Evolutionary conservation across 2,329 filamentous ascomycete genomes (phyloP), one percentile per base, ranked within the genome.

Genomic region (Lachnellula suecica): DNA sequence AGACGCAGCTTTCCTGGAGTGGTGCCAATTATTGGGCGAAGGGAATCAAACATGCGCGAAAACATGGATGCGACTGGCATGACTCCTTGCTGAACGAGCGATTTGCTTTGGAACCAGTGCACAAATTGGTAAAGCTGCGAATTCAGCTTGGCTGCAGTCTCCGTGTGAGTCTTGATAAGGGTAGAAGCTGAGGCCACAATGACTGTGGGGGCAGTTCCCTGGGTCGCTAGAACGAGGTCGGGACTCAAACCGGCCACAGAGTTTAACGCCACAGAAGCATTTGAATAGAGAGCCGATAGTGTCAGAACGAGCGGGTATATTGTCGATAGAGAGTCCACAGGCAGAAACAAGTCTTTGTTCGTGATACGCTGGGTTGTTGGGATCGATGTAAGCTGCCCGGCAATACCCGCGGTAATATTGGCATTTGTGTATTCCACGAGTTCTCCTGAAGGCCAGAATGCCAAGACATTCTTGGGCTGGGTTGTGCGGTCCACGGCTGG

Each of bases 351-450:
- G 64, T 99, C 94, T 2, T 83, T 80, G 1, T 85, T 77, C 19
- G 75, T 82, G 55, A 97, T 75, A 54, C 89, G 86, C 66, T 96
- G 88, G 41, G 78, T 79, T 23, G 84, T 80, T 9, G 92, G 91
- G 31, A 97, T 74, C 5, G 87, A 84, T 40, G 87, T 83, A 37
- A 92, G 81, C 67, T 96, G 84, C 15, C 86, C 87, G 29, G 88
- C 87, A 57, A 93, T 83, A 46, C 84, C 93, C n/a, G 94, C 81
- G n/a, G 91, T 83, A n/a, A 99, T 72, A 67, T 97, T 97, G 53
- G 72, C 75, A 54, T 93, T 87, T 1, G 86, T 88, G 72, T 96
- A 96, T 60, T 89, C 83, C 27, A 95, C 82, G 69, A 96, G 84
- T 53, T 94, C 84, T 64, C 73, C 77, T 53, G 70, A 74, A 69